Base-by-base conservation (phyloP, 768 basidiomycete genomes). In the Auricularia sp. region DNA sequence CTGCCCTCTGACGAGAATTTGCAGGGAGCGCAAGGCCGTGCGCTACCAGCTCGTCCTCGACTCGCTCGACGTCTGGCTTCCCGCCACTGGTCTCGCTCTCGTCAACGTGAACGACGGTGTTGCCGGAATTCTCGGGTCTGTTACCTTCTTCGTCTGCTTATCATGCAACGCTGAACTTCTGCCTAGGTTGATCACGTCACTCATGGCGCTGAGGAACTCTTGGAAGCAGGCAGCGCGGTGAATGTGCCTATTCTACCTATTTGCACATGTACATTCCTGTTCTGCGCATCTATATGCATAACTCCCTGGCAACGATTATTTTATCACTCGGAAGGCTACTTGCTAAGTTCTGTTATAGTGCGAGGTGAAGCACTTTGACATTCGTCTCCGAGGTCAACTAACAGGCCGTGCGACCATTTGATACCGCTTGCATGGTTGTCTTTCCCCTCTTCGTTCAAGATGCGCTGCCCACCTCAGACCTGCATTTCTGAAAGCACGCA, bases 41-140 rank as follows among this genome's bases (percentile, higher is more conserved):
- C 84, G 87, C 35, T 83, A 84, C 67, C 97, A 98, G 74, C 83
- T 98, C 69, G 76, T 88, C 63, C 85, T 91, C 65, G 97, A 99
- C 73, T 71, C 84, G 21, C 78, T 94, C 65, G 97, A 99, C 72
- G 75, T 93, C 65, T 95, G 88, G 86, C 85, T 95, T 70, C 97
- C 97, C 4, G 90, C 93, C 6, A 87, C 87, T 21, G 88, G 83
- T 65, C 81, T 94, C 47, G 91, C 88, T 16, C 77, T 90, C 62
- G 80, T 87, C 67, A 82, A 83, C 68, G 69, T 95, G 68, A 92
- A 88, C 71, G 97, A 98, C 66, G 95, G 96, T 33, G 71, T 84
- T 21, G 76, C 96, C 35, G 96, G 97, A 63, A 78, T 91, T 65
- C 81, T 91, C 67, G 97, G 96, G 92, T 96, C 66, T 70, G 83